Evolutionary conservation across 2,329 filamentous ascomycete species (phyloP).

Genomic region (Fusarium chaquense): DNA sequence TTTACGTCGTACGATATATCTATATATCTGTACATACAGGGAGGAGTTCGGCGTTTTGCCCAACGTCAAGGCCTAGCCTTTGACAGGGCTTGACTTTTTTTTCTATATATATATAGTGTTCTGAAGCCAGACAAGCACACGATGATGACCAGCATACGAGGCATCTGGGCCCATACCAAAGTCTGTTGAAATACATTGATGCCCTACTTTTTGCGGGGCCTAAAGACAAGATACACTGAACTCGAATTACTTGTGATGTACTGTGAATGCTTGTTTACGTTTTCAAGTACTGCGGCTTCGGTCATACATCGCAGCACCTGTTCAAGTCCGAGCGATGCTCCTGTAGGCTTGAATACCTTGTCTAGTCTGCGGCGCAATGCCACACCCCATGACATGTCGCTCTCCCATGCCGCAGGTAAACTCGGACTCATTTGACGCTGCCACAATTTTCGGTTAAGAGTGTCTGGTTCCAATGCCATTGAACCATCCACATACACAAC

Average conservation of each 20-base stretch:
- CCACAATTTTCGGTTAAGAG: constrained; percentile 1
- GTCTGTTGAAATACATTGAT: constrained; percentile 32
- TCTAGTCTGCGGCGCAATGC: constrained; percentile 10
- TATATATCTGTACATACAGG: constrained; percentile 25
- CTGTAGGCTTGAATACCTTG: constrained; percentile 4
- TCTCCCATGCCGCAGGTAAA: background rate
- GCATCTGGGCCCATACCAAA: constrained; percentile 21
- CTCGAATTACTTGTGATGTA: background rate
- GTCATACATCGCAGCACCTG: background rate
- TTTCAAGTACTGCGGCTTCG: background rate
- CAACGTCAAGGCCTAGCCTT: constrained; percentile 5
- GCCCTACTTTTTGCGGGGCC: constrained; percentile 18
- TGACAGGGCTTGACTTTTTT: constrained; percentile 14
- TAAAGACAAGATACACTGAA: constrained; percentile 13
- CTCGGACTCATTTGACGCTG: constrained; percentile 10
- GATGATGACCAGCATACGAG: constrained; percentile 19
- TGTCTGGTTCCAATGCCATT: constrained; percentile 15
- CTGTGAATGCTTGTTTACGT: background rate
- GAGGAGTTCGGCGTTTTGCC: constrained; percentile 28
- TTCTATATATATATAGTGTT: background rate
- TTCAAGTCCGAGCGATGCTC: background rate
- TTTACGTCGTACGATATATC: constrained; percentile 30
- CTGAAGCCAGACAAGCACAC: constrained; percentile 17
- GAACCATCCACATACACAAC: constrained; percentile 3
- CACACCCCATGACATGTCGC: background rate